Conservation (phyloP, 164 flowering plant genomes). For the Magnolia officinalis region DNA sequence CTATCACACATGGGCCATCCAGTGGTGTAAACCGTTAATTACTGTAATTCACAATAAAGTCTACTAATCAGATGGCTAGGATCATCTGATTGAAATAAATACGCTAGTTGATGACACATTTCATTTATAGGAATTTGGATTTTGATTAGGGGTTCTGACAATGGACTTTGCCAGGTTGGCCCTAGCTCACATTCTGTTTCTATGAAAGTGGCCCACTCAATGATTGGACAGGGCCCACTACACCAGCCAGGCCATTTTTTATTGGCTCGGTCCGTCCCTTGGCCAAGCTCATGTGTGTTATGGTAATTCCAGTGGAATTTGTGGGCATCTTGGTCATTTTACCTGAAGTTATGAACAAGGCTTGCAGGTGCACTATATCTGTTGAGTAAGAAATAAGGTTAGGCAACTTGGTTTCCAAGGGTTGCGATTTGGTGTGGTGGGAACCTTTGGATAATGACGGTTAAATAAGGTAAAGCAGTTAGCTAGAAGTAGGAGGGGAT, state of each 20-base stretch:
- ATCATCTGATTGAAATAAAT: too few relatives aligned
- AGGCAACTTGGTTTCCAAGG: conserved; percentile 16
- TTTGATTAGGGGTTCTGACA: not conserved
- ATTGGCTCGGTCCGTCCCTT: too few relatives aligned
- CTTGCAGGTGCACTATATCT: not conserved
- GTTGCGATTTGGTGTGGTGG: conserved; percentile 14
- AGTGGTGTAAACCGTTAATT: too few relatives aligned
- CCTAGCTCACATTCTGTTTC: not conserved
- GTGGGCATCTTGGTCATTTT: not conserved
- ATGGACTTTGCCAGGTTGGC: not conserved
- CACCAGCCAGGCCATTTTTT: not conserved
- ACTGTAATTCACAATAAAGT: too few relatives aligned
- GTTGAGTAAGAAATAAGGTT: not conserved
- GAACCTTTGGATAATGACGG: not conserved
- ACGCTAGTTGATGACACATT: too few relatives aligned
- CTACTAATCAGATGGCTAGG: too few relatives aligned
- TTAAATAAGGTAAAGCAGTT: not conserved
- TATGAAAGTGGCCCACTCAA: not conserved
- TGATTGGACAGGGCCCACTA: not conserved
- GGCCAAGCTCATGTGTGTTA: too few relatives aligned
- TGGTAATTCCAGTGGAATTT: too few relatives aligned
- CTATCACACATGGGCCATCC: too few relatives aligned
- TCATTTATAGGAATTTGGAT: not conserved
- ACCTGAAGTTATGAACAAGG: not conserved
- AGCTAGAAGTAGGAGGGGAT: not conserved